Evolutionary conservation across 1,284 basidiomycete genomes (phyloP), one percentile per base, ranked within the genome.

Genomic region (Apiotrichum porosum): DNA sequence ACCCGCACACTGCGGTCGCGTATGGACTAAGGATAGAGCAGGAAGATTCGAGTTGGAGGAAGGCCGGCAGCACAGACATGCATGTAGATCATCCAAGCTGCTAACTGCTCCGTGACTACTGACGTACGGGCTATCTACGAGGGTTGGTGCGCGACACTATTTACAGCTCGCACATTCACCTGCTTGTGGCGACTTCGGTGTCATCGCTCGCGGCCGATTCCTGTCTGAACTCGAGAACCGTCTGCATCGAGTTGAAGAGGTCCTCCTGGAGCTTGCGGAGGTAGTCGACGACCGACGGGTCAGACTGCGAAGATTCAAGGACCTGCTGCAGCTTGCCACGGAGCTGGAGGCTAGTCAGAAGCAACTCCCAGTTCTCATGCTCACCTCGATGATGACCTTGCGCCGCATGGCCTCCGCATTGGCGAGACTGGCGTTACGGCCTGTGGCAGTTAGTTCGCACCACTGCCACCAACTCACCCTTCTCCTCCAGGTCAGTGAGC

Each of bases 1-100:
- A 88, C 86, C 39, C 84, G 89, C 61, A 88, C 84, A 56, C 75
- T 95, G 68, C 89, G 90, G 72, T 84, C 82, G 41, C 82, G 91
- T 68, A 93, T 94, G 89, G 91, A 95, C 74, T 95, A 81, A 49
- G 26, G 22, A 32, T 34, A 28, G 22, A 35, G 30, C 19, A 34
- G 28, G 17, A 24, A 9, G 30, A 23, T n/a, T n/a, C n/a, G n/a
- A 24, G 24, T 28, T n/a, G 24, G 12, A 13, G 33, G 6, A 5
- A 19, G 31, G 17, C 26, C 15, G 37, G 49, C 49, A 51, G 49
- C 44, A 37, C 34, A 37, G 44, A 37, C 30, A 48, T 40, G 42
- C 52, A 55, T 55, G 53, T 55, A 55, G 53, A 50, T 43, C 36
- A 45, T 38, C 26, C 30, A n/a, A n/a, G n/a, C n/a, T n/a, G n/a